Evolutionary conservation across 2,329 filamentous ascomycete species (phyloP).

Genomic region (Fusarium coffeatum): DNA sequence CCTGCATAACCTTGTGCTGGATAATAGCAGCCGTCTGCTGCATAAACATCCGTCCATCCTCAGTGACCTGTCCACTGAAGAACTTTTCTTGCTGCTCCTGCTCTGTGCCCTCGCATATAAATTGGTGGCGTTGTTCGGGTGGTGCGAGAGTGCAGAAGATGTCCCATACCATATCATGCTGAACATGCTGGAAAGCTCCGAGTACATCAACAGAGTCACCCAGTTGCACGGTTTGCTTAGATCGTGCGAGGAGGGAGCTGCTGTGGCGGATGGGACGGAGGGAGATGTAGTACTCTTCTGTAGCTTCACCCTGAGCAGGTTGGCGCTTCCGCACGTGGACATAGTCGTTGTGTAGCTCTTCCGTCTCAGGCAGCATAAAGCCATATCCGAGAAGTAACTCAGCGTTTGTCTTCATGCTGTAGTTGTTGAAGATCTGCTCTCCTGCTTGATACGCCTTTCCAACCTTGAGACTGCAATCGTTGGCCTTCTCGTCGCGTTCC

Average conservation of each 20-base stretch:
- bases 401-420: conserved; percentile 79
- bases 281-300: conserved; percentile 64
- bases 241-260: conserved; percentile 60
- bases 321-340: conserved; percentile 64
- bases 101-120: conserved; percentile 49
- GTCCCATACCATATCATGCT: conserved; percentile 65
- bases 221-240: conserved; percentile 53
- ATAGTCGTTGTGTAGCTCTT: conserved; percentile 68
- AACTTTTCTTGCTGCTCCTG: conserved; percentile 44
- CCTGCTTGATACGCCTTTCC: conserved; percentile 60
- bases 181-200: conserved; percentile 61
- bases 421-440: conserved; percentile 75
- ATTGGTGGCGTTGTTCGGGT: conserved; percentile 46
- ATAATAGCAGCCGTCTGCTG: conserved; percentile 56
- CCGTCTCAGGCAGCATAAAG: conserved; percentile 64
- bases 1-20: conserved; percentile 56
- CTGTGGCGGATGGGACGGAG: conserved; percentile 60
- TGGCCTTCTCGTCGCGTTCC: conserved; percentile 59
- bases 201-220: conserved; percentile 46
- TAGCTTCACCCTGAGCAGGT: conserved; percentile 27
- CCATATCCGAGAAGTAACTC: conserved; percentile 74
- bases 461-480: conserved; percentile 58
- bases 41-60: conserved; percentile 46
- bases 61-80: conserved; percentile 48
- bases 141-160: conserved; percentile 56